Conservation (phyloP, 352 stramenopile species). For the Hyphochytrium catenoides region DNA sequence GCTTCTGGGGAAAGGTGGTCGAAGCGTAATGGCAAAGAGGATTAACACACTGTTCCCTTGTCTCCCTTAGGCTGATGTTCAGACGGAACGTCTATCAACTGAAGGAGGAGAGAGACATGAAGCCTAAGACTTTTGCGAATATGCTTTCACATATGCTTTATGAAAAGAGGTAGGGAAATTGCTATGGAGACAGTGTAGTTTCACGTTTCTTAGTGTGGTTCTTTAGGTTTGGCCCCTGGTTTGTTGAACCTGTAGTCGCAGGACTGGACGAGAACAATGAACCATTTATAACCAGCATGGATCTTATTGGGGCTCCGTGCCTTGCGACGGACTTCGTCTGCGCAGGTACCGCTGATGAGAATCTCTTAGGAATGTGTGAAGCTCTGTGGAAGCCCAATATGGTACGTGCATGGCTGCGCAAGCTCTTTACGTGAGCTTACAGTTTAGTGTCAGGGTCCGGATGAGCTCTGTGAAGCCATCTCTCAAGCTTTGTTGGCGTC, state of each 20-base stretch:
- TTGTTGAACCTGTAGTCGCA: constrained; percentile 92
- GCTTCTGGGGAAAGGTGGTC: background rate
- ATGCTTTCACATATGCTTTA: constrained; percentile 92
- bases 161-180: constrained; percentile 65
- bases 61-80: constrained; percentile 44
- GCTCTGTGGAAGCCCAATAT: constrained; percentile 90
- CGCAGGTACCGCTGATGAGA: constrained; percentile 85
- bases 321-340: constrained; percentile 95
- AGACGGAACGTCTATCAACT: constrained; percentile 96
- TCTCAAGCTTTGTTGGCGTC: constrained; percentile 89
- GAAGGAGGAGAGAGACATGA: constrained; percentile 93
- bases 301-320: constrained; percentile 88
- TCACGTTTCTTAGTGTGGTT: background rate
- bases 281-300: constrained; percentile 92
- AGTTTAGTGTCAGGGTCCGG: constrained; percentile 31
- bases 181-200: background rate
- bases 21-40: background rate
- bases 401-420: constrained; percentile 13
- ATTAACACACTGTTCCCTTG: background rate
- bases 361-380: constrained; percentile 97
- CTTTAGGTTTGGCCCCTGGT: constrained; percentile 88
- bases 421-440: constrained; percentile 1
- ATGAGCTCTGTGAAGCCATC: constrained; percentile 94
- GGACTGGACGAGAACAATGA: constrained; percentile 81
- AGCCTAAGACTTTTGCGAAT: constrained; percentile 85